Base-by-base conservation (phyloP, 2,329 filamentous ascomycete species). In the Daldinia sp. region DNA sequence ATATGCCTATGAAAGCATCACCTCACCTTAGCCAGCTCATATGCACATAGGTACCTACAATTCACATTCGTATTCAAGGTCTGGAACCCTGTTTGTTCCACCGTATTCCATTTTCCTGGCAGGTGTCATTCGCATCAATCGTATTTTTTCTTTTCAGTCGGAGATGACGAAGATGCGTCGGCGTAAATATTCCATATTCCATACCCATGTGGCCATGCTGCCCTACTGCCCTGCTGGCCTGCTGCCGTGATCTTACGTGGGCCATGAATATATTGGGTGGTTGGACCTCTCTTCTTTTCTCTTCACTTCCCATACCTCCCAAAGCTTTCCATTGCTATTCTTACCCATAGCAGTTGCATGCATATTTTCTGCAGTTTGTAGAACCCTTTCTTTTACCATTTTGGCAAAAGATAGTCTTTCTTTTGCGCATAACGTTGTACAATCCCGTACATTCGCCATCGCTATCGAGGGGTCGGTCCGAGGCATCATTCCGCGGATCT, bases 211-310 rank as follows among this genome's bases (percentile, higher is more conserved):
- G 2, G 21, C 39, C 21, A 45, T 45, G 23, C 39, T 3, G 39
- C 39, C 39, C 11, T 21, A 19, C 29, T 17, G 29, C n/a, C 56
- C 48, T n/a, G n/a, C n/a, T n/a, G n/a, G n/a, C n/a, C 49, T 53
- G 13, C n/a, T 19, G 21, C 48, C 32, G 37, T 17, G 29, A 48
- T 34, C 30, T 51, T 23, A 32, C 27, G n/a, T 61, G 37, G 41
- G 52, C 39, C 47, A 49, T 58, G 48, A 45, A 57, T 70, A 73
- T 70, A 72, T 70, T 52, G 65, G 71, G 71, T 72, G 71, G 71
- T 70, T 73, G 71, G 70, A 70, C 45, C 51, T 64, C 39, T 64
- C 54, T 58, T 63, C 15, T 11, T 47, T 56, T 32, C n/a, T 50
- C 17, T 50, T 13, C 27, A 19, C 49, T 57, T 53, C 29, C 34